These are phyloP conservation scores for Lepidium didymum DNA, from an alignment of 345 rosid genomes.

Conservation along the genomic window DNA sequence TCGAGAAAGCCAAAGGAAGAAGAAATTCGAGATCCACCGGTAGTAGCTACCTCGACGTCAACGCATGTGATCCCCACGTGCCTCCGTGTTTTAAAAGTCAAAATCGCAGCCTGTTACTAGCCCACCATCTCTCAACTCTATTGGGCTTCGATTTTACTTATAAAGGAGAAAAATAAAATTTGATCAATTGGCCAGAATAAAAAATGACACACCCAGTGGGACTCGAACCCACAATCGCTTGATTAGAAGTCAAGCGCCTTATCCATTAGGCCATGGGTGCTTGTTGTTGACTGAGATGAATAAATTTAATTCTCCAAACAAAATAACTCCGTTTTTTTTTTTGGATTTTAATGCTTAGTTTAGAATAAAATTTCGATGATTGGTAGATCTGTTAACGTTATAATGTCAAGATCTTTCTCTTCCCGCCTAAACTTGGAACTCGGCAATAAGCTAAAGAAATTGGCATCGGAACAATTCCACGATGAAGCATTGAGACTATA, in stretches of 20 bases:
- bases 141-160: neutral
- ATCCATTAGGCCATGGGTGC: slow-evolving; percentile 37
- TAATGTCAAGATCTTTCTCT: slow-evolving; percentile 3
- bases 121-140: neutral
- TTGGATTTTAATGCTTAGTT: too few species aligned
- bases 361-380: too few species aligned
- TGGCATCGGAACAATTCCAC: slow-evolving; percentile 32
- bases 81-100: neutral
- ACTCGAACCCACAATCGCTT: slow-evolving; percentile 34
- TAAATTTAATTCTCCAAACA: too few species aligned
- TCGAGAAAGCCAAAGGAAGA: neutral
- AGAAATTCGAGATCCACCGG: slow-evolving; percentile 16
- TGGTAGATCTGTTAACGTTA: neutral
- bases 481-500: slow-evolving; percentile 26
- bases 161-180: neutral
- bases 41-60: neutral
- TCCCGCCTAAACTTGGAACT: slow-evolving; percentile 7
- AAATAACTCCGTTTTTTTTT: too few species aligned
- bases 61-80: slow-evolving; percentile 15
- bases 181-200: neutral
- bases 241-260: slow-evolving; percentile 35
- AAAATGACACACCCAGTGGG: too few species aligned
- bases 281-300: rapidly evolving
- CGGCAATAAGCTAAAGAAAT: slow-evolving; percentile 25
- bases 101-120: neutral